Percentiles rank a stretch among this genome's conserved stretches.
phyloP scores from a whole-genome alignment of 805 yeast species.

The Blastobotrys robertii region DNA sequence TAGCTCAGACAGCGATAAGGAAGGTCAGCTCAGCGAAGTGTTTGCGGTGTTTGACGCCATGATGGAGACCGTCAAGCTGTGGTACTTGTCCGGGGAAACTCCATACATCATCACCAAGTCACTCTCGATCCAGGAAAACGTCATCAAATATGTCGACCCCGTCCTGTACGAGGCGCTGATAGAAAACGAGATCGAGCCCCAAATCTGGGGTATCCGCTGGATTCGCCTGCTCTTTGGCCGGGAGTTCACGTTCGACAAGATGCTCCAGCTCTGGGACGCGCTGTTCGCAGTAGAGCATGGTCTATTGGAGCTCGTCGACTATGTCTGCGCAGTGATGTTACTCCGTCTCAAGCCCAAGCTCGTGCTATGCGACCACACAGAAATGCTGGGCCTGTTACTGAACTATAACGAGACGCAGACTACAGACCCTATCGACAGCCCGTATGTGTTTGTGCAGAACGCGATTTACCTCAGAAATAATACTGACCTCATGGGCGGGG shows the following conservation, averaged over 20 bases:
- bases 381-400: conserved; percentile 7
- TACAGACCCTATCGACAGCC: conserved; percentile 5
- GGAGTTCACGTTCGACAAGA: conserved; percentile 24
- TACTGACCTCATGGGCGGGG: conserved; percentile 14
- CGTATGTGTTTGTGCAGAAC: conserved; percentile 13
- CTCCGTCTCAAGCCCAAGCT: conserved; percentile 20
- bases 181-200: conserved; percentile 25
- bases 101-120: conserved; percentile 23
- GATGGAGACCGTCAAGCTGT: conserved; percentile 24
- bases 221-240: conserved; percentile 27
- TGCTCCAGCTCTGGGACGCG: conserved; percentile 27
- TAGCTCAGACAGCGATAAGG: too few species aligned
- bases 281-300: conserved; percentile 26
- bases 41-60: conserved; percentile 22
- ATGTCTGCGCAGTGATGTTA: conserved; percentile 27
- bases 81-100: conserved; percentile 19
- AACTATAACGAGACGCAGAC: conserved; percentile 7
- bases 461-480: conserved; percentile 17
- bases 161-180: conserved; percentile 19
- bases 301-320: conserved; percentile 23
- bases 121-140: conserved; percentile 23
- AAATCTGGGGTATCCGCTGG: conserved; percentile 31
- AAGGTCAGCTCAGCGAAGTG: conserved; percentile 5
- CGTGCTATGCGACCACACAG: conserved; percentile 12
- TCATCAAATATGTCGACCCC: conserved; percentile 23